Evolutionary conservation across 345 rosid genomes (phyloP).

Genomic region (Moricandia moricandioides): DNA sequence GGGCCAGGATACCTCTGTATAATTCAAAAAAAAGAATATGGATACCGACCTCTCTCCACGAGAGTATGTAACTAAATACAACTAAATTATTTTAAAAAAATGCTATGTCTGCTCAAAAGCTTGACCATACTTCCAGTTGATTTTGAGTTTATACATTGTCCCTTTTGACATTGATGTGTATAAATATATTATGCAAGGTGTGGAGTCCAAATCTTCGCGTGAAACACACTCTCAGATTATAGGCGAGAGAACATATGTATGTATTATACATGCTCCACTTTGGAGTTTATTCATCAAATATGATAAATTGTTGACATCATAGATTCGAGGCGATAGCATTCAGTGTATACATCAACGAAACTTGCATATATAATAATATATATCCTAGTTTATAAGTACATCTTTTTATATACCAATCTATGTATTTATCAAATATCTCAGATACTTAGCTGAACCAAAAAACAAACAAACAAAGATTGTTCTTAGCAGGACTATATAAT

Average conservation of each 20-base stretch:
- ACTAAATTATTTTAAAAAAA: no score
- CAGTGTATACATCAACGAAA: neutral
- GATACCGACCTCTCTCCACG: no score
- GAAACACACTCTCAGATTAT: neutral
- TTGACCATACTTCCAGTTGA: neutral
- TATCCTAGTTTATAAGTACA: neutral
- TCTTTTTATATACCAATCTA: neutral
- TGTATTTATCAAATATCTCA: neutral
- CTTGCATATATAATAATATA: neutral
- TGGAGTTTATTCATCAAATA: slow-evolving; percentile 5
- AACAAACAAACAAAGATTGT: neutral
- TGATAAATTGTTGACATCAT: slow-evolving; percentile 6
- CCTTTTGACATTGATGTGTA: slow-evolving; percentile 1
- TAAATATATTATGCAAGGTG: neutral
- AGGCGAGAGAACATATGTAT: neutral
- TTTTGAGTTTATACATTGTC: slow-evolving; percentile 11
- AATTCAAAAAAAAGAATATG: no score
- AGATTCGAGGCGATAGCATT: neutral
- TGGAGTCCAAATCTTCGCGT: neutral
- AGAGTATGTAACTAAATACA: no score
- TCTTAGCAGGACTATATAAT: neutral
- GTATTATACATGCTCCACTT: neutral
- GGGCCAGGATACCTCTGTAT: no score
- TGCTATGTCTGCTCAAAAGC: no score
- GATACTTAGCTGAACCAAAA: neutral